Percentiles rank a stretch among this genome's conserved stretches.
These are phyloP conservation scores for Pinus taeda DNA, from an alignment of 75 land plant genomes.

Conservation along the genomic window DNA sequence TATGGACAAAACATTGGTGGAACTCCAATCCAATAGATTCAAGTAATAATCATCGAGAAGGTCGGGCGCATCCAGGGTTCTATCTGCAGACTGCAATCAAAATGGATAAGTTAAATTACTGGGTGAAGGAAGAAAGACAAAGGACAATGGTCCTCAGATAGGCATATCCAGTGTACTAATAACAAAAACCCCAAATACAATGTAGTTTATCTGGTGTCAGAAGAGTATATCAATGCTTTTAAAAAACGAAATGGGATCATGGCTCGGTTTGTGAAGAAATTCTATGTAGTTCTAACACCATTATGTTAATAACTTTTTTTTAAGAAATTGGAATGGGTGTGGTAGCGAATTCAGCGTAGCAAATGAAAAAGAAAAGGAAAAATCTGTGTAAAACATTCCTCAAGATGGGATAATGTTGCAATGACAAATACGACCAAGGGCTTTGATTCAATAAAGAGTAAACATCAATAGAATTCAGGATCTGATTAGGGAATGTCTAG, in stretches of 20 bases:
- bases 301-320: too few relatives aligned
- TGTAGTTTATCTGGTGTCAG: neutral
- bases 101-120: neutral
- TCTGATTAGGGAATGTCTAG: neutral
- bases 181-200: neutral
- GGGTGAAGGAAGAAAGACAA: neutral
- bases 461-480: too few relatives aligned
- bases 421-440: too few relatives aligned
- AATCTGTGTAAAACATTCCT: too few relatives aligned
- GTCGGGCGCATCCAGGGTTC: too few relatives aligned
- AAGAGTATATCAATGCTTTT: neutral
- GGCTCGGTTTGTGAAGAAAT: neutral
- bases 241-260: neutral
- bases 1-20: conserved; percentile 65
- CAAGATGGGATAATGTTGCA: too few relatives aligned
- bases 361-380: too few relatives aligned
- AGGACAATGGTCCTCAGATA: neutral
- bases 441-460: too few relatives aligned
- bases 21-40: conserved; percentile 72
- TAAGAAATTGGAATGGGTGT: too few relatives aligned
- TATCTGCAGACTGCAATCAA: neutral
- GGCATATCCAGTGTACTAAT: neutral
- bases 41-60: too few relatives aligned
- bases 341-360: too few relatives aligned
- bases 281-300: too few relatives aligned